Percentiles rank a stretch among this genome's conserved stretches.
phyloP scores from a whole-genome alignment of 108 stramenopile species.

The Nitzschia putrida region DNA sequence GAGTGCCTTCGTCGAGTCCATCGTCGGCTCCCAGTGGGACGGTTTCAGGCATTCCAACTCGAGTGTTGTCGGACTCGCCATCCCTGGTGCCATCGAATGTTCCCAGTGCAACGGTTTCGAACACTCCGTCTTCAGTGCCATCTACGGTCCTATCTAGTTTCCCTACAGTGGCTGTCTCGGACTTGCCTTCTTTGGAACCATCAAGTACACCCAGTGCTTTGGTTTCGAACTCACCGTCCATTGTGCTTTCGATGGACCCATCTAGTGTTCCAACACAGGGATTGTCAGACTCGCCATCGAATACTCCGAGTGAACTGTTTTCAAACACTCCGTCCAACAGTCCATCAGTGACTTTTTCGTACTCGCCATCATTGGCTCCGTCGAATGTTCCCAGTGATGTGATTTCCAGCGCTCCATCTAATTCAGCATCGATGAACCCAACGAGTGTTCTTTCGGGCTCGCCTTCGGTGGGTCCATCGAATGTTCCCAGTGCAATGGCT shows the following conservation, averaged over 20 bases:
- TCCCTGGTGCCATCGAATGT: no score
- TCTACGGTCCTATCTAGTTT: background rate
- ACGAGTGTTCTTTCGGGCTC: background rate
- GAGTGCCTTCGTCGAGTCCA: no score
- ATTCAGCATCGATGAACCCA: background rate
- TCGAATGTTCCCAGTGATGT: background rate
- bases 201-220: background rate
- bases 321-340: background rate
- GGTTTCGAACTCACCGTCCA: background rate
- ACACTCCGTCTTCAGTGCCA: no score
- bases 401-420: background rate
- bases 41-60: no score
- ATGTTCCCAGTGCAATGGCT: background rate
- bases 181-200: background rate
- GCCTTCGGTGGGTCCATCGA: no score
- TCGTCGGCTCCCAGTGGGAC: no score
- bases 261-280: background rate
- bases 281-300: background rate
- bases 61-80: no score
- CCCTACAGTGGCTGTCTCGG: background rate
- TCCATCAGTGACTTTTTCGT: background rate
- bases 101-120: no score
- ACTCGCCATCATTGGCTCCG: background rate
- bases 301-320: background rate
- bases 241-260: background rate